Base-by-base conservation (phyloP, 768 basidiomycete species). In the Tephrocybe sp. region DNA sequence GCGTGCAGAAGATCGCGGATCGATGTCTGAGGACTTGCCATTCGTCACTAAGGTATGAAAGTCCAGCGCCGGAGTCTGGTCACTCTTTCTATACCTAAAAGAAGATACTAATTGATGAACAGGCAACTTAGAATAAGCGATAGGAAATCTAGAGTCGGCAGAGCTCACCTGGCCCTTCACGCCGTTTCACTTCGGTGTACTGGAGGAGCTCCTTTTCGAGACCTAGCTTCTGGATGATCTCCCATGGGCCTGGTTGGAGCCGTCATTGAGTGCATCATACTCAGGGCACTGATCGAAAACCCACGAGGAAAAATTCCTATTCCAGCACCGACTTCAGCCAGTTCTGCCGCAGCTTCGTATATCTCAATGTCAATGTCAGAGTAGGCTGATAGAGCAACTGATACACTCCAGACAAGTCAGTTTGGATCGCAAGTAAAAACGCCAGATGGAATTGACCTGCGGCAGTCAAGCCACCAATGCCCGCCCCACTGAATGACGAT, bases 301-400 rank as follows among this genome's bases (percentile, higher is more conserved):
- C 58, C 63, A 70, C 81, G 75, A 21, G 72, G 71, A 57, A 73
- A 83, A 8, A 84, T 59, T 3, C 78, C 80, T 47, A 85, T 73
- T n/a, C 84, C 84, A 15, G 82, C 83, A n/a, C 84, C 84, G 21
- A 83, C 36, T 63, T 84, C 83, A 21, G 73, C 65, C 37, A 84
- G 73, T 46, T 74, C 64, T 34, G 62, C 58, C 24, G 81, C 75
- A 11, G 70, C 73, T 67, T 86, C 84, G 51, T 76, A 85, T 21
- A 85, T 64, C 45, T 78, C 74, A 33, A 84, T 72, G 26, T 82
- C 76, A 23, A 85, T 80, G 53, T 83, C 75, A 2, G 74, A 73
- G 59, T 76, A 79, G 53, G 63, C 69, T 6, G 77, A 73, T 39
- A 80, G 58, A n/a, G 73, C 73, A 23, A 77, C 73, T 71, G 32